Evolutionary conservation across 2,329 filamentous ascomycete genomes (phyloP), one percentile per base, ranked within the genome.

Genomic region (Exutisphaerella laricina): DNA sequence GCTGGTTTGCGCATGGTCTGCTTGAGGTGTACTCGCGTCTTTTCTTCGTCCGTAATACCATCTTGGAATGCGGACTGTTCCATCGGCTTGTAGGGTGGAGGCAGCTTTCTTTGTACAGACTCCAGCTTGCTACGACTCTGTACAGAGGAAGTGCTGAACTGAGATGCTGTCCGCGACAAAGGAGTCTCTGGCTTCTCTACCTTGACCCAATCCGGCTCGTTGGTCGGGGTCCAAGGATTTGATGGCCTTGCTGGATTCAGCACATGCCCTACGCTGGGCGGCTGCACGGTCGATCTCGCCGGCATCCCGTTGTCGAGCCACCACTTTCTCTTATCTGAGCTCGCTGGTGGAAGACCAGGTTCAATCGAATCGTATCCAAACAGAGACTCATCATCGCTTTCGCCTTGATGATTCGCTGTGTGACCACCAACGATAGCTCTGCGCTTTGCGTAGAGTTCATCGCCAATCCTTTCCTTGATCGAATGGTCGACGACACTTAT

Each of bases 121-220:
- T 48, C 33, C 14, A 35, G 21, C 30, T 44, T 39, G 14, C 9
- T 12, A 13, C 39, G 36, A 28, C 34, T 25, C 8, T 33, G 33
- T 25, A 30, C 39, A 28, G 46, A 46, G 28, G 43, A 32, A 34
- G 23, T 52, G 46, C 48, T 50, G 28, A 48, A 45, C 10, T 48
- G 22, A 3, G 54, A 55, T 16, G 50, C 26, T 8, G 47, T 18
- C n/a, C 55, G 45, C 5, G 53, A 50, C 2, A 55, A 50, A 18
- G 51, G 48, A 5, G 51, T 48, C 14, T 39, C 38, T 1, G 61
- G 61, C 28, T 54, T 58, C 14, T 64, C 61, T 4, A 73, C 65
- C 45, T 70, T 66, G 25, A 94, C 79, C 92, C 92, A 97, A 58
- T 96, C 89, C 7, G 83, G 78, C 62, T 94, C 86, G 22, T 82